Evolutionary conservation across 2,329 filamentous ascomycete genomes (phyloP).

Genomic region (Fusarium tuaranense): DNA sequence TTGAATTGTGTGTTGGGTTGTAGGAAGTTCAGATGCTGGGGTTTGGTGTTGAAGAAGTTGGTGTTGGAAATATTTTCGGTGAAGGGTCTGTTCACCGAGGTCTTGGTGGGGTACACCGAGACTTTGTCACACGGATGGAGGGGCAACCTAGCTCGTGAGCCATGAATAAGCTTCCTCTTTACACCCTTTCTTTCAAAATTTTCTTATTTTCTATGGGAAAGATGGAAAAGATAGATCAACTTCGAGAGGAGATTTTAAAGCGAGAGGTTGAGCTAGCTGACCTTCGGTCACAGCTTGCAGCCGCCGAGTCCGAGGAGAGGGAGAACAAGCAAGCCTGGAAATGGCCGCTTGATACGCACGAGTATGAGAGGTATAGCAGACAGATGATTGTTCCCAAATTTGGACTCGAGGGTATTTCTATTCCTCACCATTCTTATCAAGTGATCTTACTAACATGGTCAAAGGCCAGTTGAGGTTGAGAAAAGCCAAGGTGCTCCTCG

Average conservation of each 20-base stretch:
- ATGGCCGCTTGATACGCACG: constrained; percentile 78
- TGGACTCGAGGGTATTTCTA: constrained; percentile 74
- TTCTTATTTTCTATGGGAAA: background rate
- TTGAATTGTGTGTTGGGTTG: constrained; percentile 18
- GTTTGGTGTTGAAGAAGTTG: constrained; percentile 6
- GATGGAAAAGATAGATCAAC: constrained; percentile 53
- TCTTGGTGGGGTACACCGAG: constrained; percentile 40
- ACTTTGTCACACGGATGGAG: constrained; percentile 21
- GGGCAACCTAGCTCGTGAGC: constrained; percentile 19
- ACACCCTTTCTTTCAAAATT: background rate
- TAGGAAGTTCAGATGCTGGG: background rate
- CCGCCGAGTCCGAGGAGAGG: constrained; percentile 49
- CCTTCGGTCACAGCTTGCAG: constrained; percentile 59
- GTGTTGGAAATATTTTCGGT: constrained; percentile 44
- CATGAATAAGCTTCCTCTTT: background rate
- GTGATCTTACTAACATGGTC: background rate
- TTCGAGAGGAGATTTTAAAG: constrained; percentile 61
- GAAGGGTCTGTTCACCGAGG: constrained; percentile 32
- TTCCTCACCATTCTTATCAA: fast-evolving
- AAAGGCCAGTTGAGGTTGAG: constrained; percentile 82
- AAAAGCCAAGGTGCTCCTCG: constrained; percentile 77
- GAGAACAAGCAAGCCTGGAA: constrained; percentile 50
- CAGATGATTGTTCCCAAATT: constrained; percentile 91
- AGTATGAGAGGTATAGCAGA: constrained; percentile 89
- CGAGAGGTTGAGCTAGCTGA: constrained; percentile 61